Percentiles rank a stretch among this genome's conserved stretches.
Evolutionary conservation across 176 grass and related monocot species (phyloP).

Genomic region (Triticum urartu): DNA sequence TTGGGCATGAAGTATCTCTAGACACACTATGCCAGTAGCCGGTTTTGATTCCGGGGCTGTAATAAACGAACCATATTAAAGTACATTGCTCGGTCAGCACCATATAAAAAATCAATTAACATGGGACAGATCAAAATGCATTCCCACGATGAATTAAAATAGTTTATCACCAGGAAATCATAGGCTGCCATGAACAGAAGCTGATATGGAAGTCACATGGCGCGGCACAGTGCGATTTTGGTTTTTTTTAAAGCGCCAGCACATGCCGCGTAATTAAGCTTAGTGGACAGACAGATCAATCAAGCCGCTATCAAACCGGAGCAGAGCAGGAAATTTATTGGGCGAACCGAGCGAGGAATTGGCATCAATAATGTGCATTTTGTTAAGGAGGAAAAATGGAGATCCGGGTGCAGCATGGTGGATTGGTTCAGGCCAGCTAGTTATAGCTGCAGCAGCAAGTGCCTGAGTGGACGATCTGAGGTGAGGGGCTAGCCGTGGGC

Average conservation of each 20-base stretch:
- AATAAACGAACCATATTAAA: constrained; percentile 40
- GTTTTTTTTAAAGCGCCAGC: not conserved
- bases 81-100: constrained; percentile 35
- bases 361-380: constrained; percentile 12
- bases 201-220: constrained; percentile 57
- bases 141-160: constrained; percentile 55
- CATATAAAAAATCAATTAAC: constrained; percentile 42
- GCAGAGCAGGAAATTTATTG: not conserved
- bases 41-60: constrained; percentile 19
- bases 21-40: not conserved
- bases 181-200: constrained; percentile 36
- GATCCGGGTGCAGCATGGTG: not conserved
- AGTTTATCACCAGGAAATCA: constrained; percentile 42
- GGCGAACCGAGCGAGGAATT: not conserved
- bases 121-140: constrained; percentile 54
- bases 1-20: constrained; percentile 15
- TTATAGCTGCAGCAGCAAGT: not conserved
- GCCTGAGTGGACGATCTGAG: constrained; percentile 14
- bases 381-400: not conserved
- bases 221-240: constrained; percentile 15
- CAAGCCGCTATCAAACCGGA: constrained; percentile 2
- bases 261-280: constrained; percentile 22
- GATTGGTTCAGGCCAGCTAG: not conserved
- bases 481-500: not conserved
- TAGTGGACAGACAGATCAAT: constrained; percentile 13